A percentile compares a stretch with the other conserved stretches of the same genome.
Conservation (phyloP, 192 early-diverging fungal species). For the Entomortierella beljakovae region DNA sequence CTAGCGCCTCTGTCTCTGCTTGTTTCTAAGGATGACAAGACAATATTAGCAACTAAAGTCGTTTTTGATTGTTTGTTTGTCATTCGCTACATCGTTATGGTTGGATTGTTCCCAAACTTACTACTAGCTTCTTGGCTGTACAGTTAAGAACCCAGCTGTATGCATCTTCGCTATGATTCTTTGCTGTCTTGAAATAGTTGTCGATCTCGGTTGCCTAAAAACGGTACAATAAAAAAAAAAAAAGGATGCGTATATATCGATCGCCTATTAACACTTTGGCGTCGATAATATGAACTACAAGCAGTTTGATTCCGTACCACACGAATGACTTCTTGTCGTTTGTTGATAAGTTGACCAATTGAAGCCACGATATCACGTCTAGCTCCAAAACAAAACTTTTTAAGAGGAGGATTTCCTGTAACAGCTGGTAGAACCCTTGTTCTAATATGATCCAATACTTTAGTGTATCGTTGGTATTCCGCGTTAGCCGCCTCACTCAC, state of each 20-base stretch:
- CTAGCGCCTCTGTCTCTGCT: constrained; percentile 75
- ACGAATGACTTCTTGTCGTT: constrained; percentile 43
- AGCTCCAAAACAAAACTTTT: constrained; percentile 23
- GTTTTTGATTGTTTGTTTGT: too few relatives aligned
- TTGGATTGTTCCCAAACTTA: constrained; percentile 26
- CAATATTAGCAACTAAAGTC: too few relatives aligned
- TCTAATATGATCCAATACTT: constrained; percentile 53
- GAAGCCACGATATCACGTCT: constrained; percentile 52
- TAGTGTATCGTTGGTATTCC: constrained; percentile 43
- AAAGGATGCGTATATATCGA: constrained; percentile 4
- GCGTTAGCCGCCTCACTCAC: constrained; percentile 28
- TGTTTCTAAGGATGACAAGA: constrained; percentile 70
- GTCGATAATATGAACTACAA: too few relatives aligned
- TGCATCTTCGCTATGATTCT: constrained; percentile 26
- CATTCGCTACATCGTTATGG: too few relatives aligned
- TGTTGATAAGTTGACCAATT: constrained; percentile 61
- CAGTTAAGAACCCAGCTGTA: constrained; percentile 66
- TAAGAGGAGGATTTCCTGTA: constrained; percentile 35
- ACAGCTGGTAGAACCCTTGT: constrained; percentile 50
- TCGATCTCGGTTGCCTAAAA: constrained; percentile 37
- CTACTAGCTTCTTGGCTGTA: constrained; percentile 67
- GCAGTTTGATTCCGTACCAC: constrained; percentile 61
- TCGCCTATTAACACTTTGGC: too few relatives aligned
- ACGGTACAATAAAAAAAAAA: background rate
- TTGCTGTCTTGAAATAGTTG: constrained; percentile 20